phyloP scores from a whole-genome alignment of 805 yeast species.

The Starmerella davenportii region DNA sequence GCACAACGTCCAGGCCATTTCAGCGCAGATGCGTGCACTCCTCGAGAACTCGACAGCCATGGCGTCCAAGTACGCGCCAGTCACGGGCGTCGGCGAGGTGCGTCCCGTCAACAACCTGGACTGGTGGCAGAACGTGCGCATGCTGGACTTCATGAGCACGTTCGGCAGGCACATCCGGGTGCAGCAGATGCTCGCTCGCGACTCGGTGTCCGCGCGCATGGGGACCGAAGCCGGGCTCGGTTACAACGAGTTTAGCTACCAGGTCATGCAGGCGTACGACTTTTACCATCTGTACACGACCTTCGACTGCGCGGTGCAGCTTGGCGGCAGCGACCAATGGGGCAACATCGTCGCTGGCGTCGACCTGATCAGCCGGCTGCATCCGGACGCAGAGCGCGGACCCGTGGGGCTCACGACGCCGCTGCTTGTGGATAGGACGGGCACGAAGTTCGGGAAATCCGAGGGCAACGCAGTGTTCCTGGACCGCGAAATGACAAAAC shows the following conservation, averaged over 20 bases:
- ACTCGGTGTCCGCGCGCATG: conserved; percentile 63
- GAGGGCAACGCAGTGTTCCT: conserved; percentile 94
- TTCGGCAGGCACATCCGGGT: conserved; percentile 70
- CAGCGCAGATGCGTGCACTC: conserved; percentile 42
- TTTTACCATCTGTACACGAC: conserved; percentile 59
- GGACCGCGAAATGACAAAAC: conserved; percentile 51
- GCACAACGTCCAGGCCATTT: conserved; percentile 41
- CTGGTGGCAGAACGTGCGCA: conserved; percentile 71
- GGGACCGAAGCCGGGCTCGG: conserved; percentile 62
- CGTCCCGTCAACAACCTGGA: conserved; percentile 42
- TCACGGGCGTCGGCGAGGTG: conserved; percentile 25
- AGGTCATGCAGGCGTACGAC: conserved; percentile 82
- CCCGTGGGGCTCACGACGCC: conserved; percentile 80
- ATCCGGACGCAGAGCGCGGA: conserved; percentile 14
- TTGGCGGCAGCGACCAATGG: conserved; percentile 96
- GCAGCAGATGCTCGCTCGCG: conserved; percentile 74
- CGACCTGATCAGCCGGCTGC: conserved; percentile 57
- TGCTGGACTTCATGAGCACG: conserved; percentile 59
- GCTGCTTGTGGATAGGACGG: conserved; percentile 65
- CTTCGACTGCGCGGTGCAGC: conserved; percentile 49
- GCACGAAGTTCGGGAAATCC: conserved; percentile 89
- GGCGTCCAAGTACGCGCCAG: conserved; percentile 33
- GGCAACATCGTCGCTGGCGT: conserved; percentile 95
- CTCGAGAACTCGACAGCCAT: conserved; percentile 44
- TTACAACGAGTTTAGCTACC: conserved; percentile 86